Evolutionary conservation across 805 yeast species (phyloP).

Genomic region (Saturnispora diversa): DNA sequence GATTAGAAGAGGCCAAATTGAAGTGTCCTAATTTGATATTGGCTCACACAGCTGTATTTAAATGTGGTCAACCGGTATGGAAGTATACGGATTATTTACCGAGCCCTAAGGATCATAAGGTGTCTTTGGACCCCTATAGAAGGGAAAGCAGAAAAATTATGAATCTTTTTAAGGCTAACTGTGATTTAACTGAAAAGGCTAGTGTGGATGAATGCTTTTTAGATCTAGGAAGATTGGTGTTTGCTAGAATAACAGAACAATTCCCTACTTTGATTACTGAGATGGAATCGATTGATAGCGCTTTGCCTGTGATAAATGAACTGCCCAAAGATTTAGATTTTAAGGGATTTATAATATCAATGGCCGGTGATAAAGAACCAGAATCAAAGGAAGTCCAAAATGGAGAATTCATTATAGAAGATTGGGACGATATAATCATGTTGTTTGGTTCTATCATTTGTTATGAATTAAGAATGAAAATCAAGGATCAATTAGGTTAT

Average conservation of each 20-base stretch:
- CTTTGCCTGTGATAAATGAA: constrained; percentile 40
- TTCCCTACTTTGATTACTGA: constrained; percentile 39
- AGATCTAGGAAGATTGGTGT: constrained; percentile 67
- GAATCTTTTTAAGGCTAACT: constrained; percentile 49
- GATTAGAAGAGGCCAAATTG: constrained; percentile 53
- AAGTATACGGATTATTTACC: constrained; percentile 58
- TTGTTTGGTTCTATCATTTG: constrained; percentile 59
- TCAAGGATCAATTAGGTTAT: constrained; percentile 55
- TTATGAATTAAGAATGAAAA: constrained; percentile 42
- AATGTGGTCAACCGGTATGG: constrained; percentile 82
- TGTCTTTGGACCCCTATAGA: constrained; percentile 84
- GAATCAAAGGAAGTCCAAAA: constrained; percentile 13
- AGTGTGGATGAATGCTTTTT: constrained; percentile 91
- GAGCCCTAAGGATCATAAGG: constrained; percentile 60
- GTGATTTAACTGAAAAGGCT: constrained; percentile 79
- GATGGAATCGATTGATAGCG: constrained; percentile 14
- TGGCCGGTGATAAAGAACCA: constrained; percentile 17
- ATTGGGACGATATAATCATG: constrained; percentile 79
- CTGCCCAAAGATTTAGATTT: constrained; percentile 21
- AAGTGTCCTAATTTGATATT: constrained; percentile 71
- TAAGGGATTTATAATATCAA: constrained; percentile 25
- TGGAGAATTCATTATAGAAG: constrained; percentile 23
- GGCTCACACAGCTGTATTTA: constrained; percentile 92
- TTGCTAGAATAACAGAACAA: constrained; percentile 32
- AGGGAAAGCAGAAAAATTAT: constrained; percentile 77